Evolutionary conservation across 2,329 filamentous ascomycete genomes (phyloP), one percentile per base, ranked within the genome.

Genomic region (Penicillium sumatraense): DNA sequence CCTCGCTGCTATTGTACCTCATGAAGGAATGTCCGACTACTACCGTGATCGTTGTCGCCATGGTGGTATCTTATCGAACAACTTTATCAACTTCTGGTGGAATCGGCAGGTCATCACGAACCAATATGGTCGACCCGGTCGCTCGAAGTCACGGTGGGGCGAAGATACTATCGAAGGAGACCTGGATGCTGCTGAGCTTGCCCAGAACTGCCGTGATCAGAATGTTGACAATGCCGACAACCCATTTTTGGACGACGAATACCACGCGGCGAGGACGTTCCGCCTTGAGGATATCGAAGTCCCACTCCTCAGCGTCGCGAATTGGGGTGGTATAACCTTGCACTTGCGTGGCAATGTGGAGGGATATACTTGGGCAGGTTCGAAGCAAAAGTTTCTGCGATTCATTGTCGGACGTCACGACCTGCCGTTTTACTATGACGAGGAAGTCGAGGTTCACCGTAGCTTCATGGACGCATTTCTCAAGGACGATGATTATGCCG

Each of bases 391-490:
- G 69, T 90, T 85, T 59, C 77, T 89, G 0, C 81, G 86, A 7
- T 83, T 89, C 69, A 86, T 89, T 62, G 85, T 82, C 0, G 87
- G 87, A 2, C 29, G 29, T 33, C 79, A 90, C 59, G 87, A 90
- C 62, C 75, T 89, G 2, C 87, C 87, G 0, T 89, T 89, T 66
- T 90, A 89, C 71, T 88, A 89, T 64, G 69, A 81, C 1, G 83
- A 89, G 38, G 84, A 89, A 58, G 86, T 87, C 0, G 83, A 86
- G 57, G 61, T 89, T 0, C 87, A 89, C 64, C 78, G 75, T 41
- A 83, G 81, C 58, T 90, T 90, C 66, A 72, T 90, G 0, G 84
- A 89, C 53, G 86, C 86, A 0, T 90, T 89, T 63, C 77, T 90
- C 26, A 89, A 88, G 60, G 83, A 77, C 1, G 77, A 89, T 0